A percentile compares a stretch with the other conserved stretches of the same genome.
These are phyloP conservation scores for Mucor circinelloides DNA, from an alignment of 371 early-diverging fungal genomes.

Conservation along the genomic window DNA sequence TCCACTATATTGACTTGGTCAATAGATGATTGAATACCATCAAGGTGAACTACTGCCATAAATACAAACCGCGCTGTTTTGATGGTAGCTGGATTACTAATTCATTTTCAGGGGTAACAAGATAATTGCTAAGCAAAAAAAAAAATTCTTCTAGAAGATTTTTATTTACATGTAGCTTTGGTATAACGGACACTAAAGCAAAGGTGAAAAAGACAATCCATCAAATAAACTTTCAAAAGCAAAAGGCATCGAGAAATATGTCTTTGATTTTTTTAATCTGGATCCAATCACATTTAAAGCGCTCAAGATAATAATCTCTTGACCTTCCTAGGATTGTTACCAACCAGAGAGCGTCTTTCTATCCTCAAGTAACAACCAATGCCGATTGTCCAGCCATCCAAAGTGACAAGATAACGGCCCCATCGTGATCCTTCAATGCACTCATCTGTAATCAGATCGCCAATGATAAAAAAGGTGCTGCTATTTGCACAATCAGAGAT, in stretches of 20 bases:
- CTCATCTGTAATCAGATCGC: too few relatives aligned
- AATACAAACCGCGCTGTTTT: too few relatives aligned
- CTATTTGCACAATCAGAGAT: too few relatives aligned
- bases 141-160: not conserved
- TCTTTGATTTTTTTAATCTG: conserved; percentile 21
- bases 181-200: conserved; percentile 52
- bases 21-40: too few relatives aligned
- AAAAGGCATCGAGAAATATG: conserved; percentile 31
- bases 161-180: conserved; percentile 32
- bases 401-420: conserved; percentile 48
- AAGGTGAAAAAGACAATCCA: conserved; percentile 49
- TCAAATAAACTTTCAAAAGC: conserved; percentile 39
- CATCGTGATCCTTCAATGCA: conserved; percentile 45
- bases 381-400: conserved; percentile 30
- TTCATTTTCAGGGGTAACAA: not conserved
- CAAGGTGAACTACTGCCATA: too few relatives aligned
- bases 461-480: too few relatives aligned
- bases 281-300: conserved; percentile 37
- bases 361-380: conserved; percentile 36
- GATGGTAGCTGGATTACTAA: not conserved
- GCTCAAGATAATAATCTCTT: too few relatives aligned
- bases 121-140: too few relatives aligned
- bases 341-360: conserved; percentile 33
- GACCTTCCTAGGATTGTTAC: conserved; percentile 31
- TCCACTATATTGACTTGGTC: too few relatives aligned